These are phyloP conservation scores for Phytopythium sindhum DNA, from an alignment of 352 stramenopile species.

Conservation along the genomic window DNA sequence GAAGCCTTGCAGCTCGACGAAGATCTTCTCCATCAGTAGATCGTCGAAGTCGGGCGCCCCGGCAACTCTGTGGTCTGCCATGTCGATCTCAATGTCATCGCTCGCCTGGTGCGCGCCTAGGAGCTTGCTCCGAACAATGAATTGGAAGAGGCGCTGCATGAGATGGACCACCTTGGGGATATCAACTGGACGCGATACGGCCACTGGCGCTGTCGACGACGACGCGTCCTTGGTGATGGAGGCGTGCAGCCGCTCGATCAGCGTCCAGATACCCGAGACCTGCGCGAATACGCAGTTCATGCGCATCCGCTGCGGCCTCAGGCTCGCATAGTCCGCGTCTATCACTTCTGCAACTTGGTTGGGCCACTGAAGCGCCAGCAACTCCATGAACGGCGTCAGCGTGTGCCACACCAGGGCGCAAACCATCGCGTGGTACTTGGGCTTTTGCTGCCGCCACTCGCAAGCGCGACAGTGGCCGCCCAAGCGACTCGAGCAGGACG, in stretches of 20 bases:
- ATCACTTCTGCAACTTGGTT: constrained; percentile 22
- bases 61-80: not conserved
- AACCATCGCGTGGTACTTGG: constrained; percentile 56
- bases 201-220: not conserved
- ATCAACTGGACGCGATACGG: constrained; percentile 1
- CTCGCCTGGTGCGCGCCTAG: not conserved
- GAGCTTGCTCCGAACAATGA: constrained; percentile 25
- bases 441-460: constrained; percentile 47
- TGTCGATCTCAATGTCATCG: not conserved
- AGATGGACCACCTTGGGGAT: constrained; percentile 9
- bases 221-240: constrained; percentile 8
- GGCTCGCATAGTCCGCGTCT: not conserved
- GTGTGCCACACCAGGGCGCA: constrained; percentile 57
- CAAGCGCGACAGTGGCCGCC: constrained; percentile 25
- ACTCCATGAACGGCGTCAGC: constrained; percentile 47
- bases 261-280: constrained; percentile 49
- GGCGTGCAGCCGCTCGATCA: constrained; percentile 40
- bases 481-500: constrained; percentile 25
- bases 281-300: constrained; percentile 61
- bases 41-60: constrained; percentile 30
- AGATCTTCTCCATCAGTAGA: constrained; percentile 63
- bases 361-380: constrained; percentile 33
- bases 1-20: constrained; percentile 46
- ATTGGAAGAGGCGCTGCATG: constrained; percentile 25
- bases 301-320: constrained; percentile 7